Percentiles rank a stretch among this genome's conserved stretches.
phyloP scores from a whole-genome alignment of 2,329 filamentous ascomycete genomes.

The Neurospora crassa region DNA sequence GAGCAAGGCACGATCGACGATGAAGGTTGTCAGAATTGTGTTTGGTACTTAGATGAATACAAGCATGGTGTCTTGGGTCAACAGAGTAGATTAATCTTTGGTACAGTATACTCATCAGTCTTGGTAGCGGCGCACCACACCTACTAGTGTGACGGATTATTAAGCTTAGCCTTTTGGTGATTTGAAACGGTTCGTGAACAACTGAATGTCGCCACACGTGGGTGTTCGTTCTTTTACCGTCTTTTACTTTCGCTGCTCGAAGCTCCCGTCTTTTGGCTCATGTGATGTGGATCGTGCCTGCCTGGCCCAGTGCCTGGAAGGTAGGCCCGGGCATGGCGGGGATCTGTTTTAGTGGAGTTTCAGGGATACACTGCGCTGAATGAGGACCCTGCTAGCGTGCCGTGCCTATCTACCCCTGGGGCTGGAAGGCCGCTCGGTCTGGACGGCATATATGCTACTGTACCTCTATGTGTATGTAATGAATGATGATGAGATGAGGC shows the following conservation, averaged over 20 bases:
- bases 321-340: not conserved
- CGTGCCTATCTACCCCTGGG: not conserved
- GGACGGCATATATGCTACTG: not conserved
- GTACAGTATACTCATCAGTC: not conserved
- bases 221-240: not conserved
- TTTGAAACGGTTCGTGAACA: not conserved
- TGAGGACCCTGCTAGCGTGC: not conserved
- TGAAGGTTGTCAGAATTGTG: not conserved
- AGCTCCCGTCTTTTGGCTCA: not conserved
- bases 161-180: not conserved
- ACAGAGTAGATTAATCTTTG: not conserved
- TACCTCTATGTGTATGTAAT: not conserved
- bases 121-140: not conserved
- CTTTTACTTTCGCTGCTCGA: not conserved
- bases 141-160: not conserved
- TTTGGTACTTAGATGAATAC: not conserved
- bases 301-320: not conserved
- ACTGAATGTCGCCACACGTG: not conserved
- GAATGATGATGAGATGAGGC: not conserved
- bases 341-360: not conserved
- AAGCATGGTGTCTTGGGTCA: not conserved
- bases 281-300: not conserved
- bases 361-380: not conserved
- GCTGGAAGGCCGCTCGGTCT: not conserved
- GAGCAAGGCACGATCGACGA: conserved; percentile 3